Evolutionary conservation across 441 rosid genomes (phyloP).

Genomic region (Adansonia madagascariensis): DNA sequence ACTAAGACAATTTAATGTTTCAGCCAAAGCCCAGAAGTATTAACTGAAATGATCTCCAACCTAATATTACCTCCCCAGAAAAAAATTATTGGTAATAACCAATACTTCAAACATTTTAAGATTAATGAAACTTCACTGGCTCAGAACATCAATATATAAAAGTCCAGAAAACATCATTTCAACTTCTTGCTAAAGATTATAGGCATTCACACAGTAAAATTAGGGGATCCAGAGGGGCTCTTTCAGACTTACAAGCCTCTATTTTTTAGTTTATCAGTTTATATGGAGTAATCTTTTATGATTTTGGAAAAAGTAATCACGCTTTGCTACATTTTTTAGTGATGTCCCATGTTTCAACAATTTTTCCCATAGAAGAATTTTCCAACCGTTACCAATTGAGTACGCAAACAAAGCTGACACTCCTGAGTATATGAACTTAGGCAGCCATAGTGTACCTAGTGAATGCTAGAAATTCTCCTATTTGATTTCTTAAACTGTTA

Average conservation of each 20-base stretch:
- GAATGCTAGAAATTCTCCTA: slow-evolving; percentile 10
- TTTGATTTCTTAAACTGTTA: neutral
- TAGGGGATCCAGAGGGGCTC: neutral
- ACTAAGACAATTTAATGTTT: slow-evolving; percentile 18
- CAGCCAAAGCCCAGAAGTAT: slow-evolving; percentile 10
- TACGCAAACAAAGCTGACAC: neutral
- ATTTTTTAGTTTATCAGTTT: neutral
- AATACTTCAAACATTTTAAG: neutral
- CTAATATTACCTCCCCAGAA: slow-evolving; percentile 1
- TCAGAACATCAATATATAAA: slow-evolving; percentile 8
- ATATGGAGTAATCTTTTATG: neutral
- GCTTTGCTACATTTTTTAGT: neutral
- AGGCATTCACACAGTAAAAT: neutral
- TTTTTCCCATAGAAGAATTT: neutral
- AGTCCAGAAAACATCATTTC: neutral
- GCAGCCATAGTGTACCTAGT: neutral
- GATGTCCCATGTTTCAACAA: neutral
- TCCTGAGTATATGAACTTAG: neutral
- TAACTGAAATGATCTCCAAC: neutral
- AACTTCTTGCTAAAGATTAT: neutral
- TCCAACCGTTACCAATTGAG: neutral
- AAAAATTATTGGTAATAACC: neutral
- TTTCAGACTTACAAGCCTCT: neutral
- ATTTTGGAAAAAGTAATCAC: no score
- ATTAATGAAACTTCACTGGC: neutral